Evolutionary conservation across 305 asterid species (phyloP), one percentile per base, ranked within the genome.

Genomic region (Lippia alba): DNA sequence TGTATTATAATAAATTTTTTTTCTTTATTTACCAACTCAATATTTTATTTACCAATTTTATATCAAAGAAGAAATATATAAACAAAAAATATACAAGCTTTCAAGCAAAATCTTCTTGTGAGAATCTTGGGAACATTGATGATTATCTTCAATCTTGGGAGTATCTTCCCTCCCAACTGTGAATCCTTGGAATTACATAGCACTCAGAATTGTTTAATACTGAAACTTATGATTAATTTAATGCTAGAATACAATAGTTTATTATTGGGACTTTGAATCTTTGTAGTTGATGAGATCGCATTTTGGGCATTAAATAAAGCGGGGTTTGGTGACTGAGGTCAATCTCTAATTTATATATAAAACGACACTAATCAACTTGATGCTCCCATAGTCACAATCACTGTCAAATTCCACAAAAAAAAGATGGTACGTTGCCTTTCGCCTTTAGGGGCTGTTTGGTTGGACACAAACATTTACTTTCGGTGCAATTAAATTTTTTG

Each of bases 91-190:
- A n/a, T 9, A 14, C n/a, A 30, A 30, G n/a, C n/a, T 1, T 5
- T 14, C 3, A 10, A 14, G 51, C 20, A 0, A 6, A 56, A 18
- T 66, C 8, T 49, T 53, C 49, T 63, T 59, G 41, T 40, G 34
- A 48, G 69, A 30, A 56, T 77, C 40, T 77, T 76, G 71, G 73
- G 20, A 54, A 55, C 51, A 70, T 30, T 50, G 15, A 64, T 20
- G 39, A 36, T 36, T 8, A 36, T 36, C 41, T 36, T 36, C 63
- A 17, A 48, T 18, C 17, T 65, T 67, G 61, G 61, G 16, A 62
- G 58, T 56, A 64, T 50, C 53, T 67, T 10, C 30, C 11, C 32
- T 60, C 65, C n/a, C 74, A 60, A 59, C 70, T 41, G 48, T 41
- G 33, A 46, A 55, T 51, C 61, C 12, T 33, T 44, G 41, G 61